A percentile compares a stretch with the other conserved stretches of the same genome.
phyloP scores from a whole-genome alignment of 164 flowering plant genomes.

The Cinnamomum micranthum region DNA sequence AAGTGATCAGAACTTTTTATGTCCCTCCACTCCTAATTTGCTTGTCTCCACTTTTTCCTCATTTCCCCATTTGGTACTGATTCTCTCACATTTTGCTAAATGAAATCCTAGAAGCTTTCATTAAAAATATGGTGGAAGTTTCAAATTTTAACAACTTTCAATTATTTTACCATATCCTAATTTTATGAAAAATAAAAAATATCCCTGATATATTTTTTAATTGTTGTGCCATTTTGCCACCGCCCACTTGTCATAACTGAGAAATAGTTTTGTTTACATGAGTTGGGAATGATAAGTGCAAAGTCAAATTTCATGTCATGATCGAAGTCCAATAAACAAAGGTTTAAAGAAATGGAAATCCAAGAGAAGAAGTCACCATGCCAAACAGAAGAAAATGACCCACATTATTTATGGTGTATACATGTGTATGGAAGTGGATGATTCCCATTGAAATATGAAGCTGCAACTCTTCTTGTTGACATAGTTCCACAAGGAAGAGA shows the following conservation, averaged over 20 bases:
- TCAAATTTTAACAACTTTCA: neutral
- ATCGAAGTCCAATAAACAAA: constrained; percentile 3
- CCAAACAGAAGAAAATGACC: neutral
- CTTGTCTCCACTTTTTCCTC: too few species aligned
- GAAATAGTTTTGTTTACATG: neutral
- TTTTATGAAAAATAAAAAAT: too few species aligned
- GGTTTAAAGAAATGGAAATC: neutral
- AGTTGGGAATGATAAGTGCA: constrained; percentile 1
- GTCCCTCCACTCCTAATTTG: too few species aligned
- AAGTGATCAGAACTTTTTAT: too few species aligned
- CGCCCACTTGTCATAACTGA: neutral
- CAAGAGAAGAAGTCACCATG: neutral
- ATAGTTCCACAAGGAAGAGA: neutral
- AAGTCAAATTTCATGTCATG: constrained; percentile 14
- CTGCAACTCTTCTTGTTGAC: neutral
- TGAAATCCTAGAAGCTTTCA: too few species aligned
- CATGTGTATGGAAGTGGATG: neutral
- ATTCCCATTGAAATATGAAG: neutral
- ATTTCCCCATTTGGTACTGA: too few species aligned
- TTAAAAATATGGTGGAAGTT: too few species aligned
- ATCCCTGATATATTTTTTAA: neutral
- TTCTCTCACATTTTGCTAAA: too few species aligned
- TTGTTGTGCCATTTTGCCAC: neutral
- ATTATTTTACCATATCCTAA: neutral
- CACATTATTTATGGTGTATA: neutral